These are phyloP conservation scores for Scutellaria galericulata DNA, from an alignment of 257 asterid species.

Conservation along the genomic window DNA sequence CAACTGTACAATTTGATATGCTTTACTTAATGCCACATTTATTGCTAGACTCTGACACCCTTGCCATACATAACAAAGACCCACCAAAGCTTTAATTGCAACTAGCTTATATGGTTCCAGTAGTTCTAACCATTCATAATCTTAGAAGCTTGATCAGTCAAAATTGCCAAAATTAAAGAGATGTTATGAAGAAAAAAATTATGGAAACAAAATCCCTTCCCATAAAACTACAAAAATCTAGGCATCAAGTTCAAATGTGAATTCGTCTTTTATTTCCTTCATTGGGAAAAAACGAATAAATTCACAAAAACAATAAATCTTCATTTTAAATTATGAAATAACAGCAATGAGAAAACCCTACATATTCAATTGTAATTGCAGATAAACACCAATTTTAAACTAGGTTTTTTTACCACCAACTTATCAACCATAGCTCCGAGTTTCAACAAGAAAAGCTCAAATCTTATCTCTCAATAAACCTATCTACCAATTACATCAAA, in stretches of 20 bases:
- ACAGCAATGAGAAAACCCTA: background rate
- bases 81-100: background rate
- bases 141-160: background rate
- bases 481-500: background rate
- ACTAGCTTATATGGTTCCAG: background rate
- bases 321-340: background rate
- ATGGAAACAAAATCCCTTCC: background rate
- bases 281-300: background rate
- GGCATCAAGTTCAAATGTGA: background rate
- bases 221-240: background rate
- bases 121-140: background rate
- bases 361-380: too few relatives aligned
- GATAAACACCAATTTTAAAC: too few relatives aligned
- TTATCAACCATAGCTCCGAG: constrained; percentile 11
- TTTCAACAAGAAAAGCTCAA: background rate
- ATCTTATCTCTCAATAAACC: background rate
- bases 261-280: background rate
- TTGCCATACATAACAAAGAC: background rate
- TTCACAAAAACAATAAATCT: background rate
- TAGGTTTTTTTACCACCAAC: background rate
- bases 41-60: too few relatives aligned
- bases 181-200: background rate
- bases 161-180: background rate
- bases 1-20: too few relatives aligned
- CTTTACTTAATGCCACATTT: too few relatives aligned